Conservation (phyloP, 768 basidiomycete species). For the Boletus coccyginus region DNA sequence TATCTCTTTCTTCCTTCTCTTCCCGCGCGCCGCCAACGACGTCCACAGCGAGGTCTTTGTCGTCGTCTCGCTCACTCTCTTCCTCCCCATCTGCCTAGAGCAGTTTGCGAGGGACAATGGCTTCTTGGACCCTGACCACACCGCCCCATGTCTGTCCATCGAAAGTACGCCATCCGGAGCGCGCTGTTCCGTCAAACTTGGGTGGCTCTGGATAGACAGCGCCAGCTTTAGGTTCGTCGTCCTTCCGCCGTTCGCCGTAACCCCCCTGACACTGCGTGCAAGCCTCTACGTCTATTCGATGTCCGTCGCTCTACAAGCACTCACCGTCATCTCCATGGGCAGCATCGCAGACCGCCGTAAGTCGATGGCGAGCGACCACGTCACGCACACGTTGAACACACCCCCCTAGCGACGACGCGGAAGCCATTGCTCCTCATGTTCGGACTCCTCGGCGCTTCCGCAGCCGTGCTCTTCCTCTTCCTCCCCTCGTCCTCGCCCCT, state of each 20-base stretch:
- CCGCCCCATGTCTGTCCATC: conserved; percentile 47
- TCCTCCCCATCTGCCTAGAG: conserved; percentile 79
- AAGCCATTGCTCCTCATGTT: conserved; percentile 77
- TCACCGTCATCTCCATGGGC: conserved; percentile 95
- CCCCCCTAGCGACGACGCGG: conserved; percentile 59
- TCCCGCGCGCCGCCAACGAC: neutral
- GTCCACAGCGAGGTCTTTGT: conserved; percentile 70
- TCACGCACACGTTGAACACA: neutral
- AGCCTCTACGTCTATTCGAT: conserved; percentile 84
- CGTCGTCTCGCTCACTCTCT: conserved; percentile 78
- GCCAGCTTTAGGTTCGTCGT: conserved; percentile 80
- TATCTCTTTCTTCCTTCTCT: conserved; percentile 15
- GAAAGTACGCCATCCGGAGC: no score
- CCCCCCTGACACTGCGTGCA: conserved; percentile 26
- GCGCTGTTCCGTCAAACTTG: conserved; percentile 62
- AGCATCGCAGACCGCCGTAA: conserved; percentile 86
- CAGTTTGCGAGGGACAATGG: conserved; percentile 93
- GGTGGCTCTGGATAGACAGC: conserved; percentile 85
- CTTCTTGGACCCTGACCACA: conserved; percentile 66
- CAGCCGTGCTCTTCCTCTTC: conserved; percentile 68
- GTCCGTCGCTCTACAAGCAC: conserved; percentile 84
- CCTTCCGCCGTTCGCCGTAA: neutral
- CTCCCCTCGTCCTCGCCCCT: conserved; percentile 68
- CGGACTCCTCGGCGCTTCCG: conserved; percentile 65
- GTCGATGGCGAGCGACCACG: conserved; percentile 24